Evolutionary conservation across 192 early-diverging fungal genomes (phyloP).

Genomic region (Mortierella alpina): DNA sequence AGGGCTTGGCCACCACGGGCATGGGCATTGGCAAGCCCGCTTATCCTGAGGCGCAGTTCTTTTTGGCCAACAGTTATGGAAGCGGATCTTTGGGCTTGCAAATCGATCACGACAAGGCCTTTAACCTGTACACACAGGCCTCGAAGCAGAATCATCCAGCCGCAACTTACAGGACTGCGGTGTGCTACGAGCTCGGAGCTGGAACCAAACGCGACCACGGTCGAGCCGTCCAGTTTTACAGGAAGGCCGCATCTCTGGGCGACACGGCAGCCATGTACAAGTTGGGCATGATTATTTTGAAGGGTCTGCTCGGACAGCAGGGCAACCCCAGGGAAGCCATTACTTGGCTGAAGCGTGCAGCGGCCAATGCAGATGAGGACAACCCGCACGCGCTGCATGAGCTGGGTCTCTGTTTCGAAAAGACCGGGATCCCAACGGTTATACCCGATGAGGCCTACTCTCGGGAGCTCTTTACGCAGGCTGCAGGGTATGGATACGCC

Average conservation of each 20-base stretch:
- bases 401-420: slow-evolving; percentile 73
- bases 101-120: slow-evolving; percentile 90
- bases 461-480: slow-evolving; percentile 91
- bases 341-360: slow-evolving; percentile 94
- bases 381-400: slow-evolving; percentile 96
- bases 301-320: slow-evolving; percentile 81
- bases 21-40: slow-evolving; percentile 75
- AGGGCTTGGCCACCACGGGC: slow-evolving; percentile 79
- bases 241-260: slow-evolving; percentile 90
- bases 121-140: slow-evolving; percentile 90
- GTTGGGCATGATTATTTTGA: slow-evolving; percentile 90
- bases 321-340: slow-evolving; percentile 91
- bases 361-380: slow-evolving; percentile 87
- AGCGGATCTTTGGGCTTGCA: slow-evolving; percentile 82
- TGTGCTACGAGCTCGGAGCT: slow-evolving; percentile 96
- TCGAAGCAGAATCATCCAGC: slow-evolving; percentile 92
- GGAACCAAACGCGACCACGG: slow-evolving; percentile 88
- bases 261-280: slow-evolving; percentile 98
- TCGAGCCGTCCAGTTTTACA: slow-evolving; percentile 90
- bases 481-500: slow-evolving; percentile 92
- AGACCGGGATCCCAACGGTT: slow-evolving; percentile 68
- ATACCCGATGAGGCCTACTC: slow-evolving; percentile 88
- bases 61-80: slow-evolving; percentile 90
- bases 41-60: slow-evolving; percentile 92
- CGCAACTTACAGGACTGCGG: slow-evolving; percentile 93